A percentile compares a stretch with the other conserved stretches of the same genome.
phyloP scores from a whole-genome alignment of 1,284 basidiomycete species.

The Sanguinoderma infundibulare region DNA sequence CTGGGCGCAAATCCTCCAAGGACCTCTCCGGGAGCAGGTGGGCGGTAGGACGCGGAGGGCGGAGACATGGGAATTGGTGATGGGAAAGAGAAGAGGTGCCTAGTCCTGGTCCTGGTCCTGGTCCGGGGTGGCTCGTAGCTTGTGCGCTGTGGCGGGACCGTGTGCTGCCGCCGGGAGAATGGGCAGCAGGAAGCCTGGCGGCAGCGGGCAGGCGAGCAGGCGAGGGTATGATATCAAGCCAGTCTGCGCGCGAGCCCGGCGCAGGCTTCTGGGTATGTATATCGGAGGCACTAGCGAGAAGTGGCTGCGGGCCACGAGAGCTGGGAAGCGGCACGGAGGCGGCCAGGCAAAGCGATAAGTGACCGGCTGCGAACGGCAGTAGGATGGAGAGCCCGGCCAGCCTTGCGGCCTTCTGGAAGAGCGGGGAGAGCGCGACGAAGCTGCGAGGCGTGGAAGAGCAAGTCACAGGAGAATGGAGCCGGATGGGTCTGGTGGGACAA shows the following conservation, averaged over 20 bases:
- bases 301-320: too few species aligned
- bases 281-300: not conserved
- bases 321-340: constrained; percentile 9
- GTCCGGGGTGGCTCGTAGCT: not conserved
- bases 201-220: not conserved
- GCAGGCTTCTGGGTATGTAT: not conserved
- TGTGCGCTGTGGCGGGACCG: not conserved
- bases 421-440: not conserved
- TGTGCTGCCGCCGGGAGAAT: not conserved
- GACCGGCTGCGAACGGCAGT: not conserved
- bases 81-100: not conserved
- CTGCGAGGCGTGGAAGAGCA: not conserved
- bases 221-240: not conserved
- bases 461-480: not conserved
- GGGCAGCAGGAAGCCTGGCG: not conserved
- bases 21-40: not conserved
- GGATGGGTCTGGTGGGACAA: not conserved
- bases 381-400: not conserved
- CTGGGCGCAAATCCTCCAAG: not conserved
- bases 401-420: not conserved
- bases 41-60: not conserved
- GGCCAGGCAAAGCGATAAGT: not conserved
- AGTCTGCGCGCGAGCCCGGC: not conserved
- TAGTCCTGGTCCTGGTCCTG: too few species aligned
- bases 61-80: constrained; percentile 38